phyloP scores from a whole-genome alignment of 345 rosid genomes.

The Syzygium jambos region DNA sequence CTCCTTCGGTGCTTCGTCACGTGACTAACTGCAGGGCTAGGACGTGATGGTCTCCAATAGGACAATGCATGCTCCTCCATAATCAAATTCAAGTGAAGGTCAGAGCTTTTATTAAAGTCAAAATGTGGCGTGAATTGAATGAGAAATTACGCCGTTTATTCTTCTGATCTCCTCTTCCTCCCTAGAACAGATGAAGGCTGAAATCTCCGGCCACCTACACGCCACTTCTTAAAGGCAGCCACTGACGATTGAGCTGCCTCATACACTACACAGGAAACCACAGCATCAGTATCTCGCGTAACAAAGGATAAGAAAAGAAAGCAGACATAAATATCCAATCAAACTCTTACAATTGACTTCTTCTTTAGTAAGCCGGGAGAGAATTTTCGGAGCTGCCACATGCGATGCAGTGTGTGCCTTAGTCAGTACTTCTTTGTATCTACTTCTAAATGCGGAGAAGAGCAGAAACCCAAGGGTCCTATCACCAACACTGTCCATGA shows the following conservation, averaged over 20 bases:
- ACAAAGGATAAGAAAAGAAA: background rate
- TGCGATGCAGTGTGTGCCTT: conserved; percentile 71
- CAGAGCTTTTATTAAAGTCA: background rate
- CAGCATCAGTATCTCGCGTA: background rate
- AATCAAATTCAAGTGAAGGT: background rate
- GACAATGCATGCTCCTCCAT: background rate
- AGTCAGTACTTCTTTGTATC: conserved; percentile 66
- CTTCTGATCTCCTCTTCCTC: conserved; percentile 55
- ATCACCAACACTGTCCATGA: conserved; percentile 43
- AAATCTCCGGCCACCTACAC: conserved; percentile 77
- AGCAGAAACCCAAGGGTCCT: conserved; percentile 62
- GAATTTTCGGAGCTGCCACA: conserved; percentile 49
- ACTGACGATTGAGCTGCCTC: conserved; percentile 78
- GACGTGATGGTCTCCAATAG: background rate
- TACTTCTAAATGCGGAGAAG: conserved; percentile 56
- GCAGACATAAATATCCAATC: background rate
- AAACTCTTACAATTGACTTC: conserved; percentile 49
- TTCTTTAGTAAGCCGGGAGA: conserved; percentile 52
- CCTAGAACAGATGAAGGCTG: conserved; percentile 85
- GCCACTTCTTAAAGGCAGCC: conserved; percentile 72
- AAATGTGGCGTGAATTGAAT: background rate
- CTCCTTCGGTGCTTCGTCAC: background rate
- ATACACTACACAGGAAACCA: conserved; percentile 36
- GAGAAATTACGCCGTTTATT: conserved; percentile 4
- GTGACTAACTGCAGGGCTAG: background rate